Percentiles rank a stretch among this genome's conserved stretches.
These are phyloP conservation scores for Rheum nobile DNA, from an alignment of 148 eudicot species.

Conservation along the genomic window DNA sequence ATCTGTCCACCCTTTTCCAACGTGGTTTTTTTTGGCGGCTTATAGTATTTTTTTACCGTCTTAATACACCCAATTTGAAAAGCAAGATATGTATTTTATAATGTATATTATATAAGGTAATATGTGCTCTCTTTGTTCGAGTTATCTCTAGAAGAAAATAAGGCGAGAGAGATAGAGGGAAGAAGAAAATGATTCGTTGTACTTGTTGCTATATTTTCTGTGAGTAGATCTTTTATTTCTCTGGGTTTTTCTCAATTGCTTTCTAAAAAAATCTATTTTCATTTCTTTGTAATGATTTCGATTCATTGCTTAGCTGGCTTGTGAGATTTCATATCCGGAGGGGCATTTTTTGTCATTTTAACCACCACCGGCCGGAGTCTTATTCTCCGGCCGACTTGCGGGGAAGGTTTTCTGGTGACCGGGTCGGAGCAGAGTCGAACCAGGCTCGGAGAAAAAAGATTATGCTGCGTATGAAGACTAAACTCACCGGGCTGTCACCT, in stretches of 20 bases:
- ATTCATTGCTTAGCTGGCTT: neutral
- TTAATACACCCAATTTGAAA: no score
- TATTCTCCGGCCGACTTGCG: neutral
- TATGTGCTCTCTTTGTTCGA: neutral
- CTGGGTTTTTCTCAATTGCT: neutral
- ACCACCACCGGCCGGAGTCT: neutral
- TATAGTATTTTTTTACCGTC: neutral
- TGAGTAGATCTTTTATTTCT: neutral
- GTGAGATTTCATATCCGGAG: neutral
- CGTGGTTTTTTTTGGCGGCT: neutral
- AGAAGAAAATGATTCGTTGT: neutral
- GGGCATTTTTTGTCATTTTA: neutral
- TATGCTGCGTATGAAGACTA: slow-evolving; percentile 83
- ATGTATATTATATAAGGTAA: neutral
- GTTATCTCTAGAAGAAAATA: neutral
- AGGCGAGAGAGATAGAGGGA: neutral
- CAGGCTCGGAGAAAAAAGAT: neutral
- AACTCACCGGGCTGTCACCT: slow-evolving; percentile 27
- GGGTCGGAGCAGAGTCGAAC: neutral
- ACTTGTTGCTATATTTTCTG: neutral
- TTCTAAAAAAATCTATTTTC: neutral
- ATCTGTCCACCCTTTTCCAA: neutral
- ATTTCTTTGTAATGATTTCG: neutral
- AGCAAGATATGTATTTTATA: neutral
- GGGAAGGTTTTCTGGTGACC: neutral